Evolutionary conservation across 192 early-diverging fungal species (phyloP).

Genomic region (Coemansia asiatica): DNA sequence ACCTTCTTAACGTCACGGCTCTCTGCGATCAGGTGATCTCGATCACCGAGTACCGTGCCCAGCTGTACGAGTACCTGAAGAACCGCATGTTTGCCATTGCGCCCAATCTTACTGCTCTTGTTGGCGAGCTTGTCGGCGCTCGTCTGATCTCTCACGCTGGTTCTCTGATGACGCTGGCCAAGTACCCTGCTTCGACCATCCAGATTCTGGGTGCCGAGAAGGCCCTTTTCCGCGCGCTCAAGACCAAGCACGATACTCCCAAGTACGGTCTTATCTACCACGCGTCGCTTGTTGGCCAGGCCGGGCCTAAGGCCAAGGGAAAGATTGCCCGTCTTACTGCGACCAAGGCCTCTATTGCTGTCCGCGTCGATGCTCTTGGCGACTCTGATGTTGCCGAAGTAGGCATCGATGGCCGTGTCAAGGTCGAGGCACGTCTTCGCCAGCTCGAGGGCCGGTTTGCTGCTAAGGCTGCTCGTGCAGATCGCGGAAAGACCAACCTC

Average conservation of each 20-base stretch:
- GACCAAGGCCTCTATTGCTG: slow-evolving; percentile 85
- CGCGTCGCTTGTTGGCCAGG: slow-evolving; percentile 94
- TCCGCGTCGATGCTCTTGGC: slow-evolving; percentile 91
- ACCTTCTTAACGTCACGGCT: slow-evolving; percentile 92
- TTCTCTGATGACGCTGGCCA: slow-evolving; percentile 93
- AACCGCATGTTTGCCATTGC: slow-evolving; percentile 94
- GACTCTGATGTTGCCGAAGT: slow-evolving; percentile 77
- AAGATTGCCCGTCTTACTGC: slow-evolving; percentile 96
- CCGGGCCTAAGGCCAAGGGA: slow-evolving; percentile 93
- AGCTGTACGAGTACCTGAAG: slow-evolving; percentile 96
- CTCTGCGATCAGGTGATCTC: slow-evolving; percentile 96
- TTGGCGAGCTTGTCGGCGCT: slow-evolving; percentile 98
- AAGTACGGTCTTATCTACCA: slow-evolving; percentile 99
- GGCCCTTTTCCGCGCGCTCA: slow-evolving; percentile 99
- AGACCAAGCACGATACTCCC: slow-evolving; percentile 98
- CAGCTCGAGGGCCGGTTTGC: slow-evolving; percentile 84
- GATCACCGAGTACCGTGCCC: slow-evolving; percentile 90
- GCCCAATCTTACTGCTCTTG: slow-evolving; percentile 87
- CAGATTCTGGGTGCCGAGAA: slow-evolving; percentile 99
- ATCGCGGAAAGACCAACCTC: slow-evolving; percentile 55
- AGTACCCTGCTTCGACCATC: slow-evolving; percentile 97
- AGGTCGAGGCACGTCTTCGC: slow-evolving; percentile 84
- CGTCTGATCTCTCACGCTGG: slow-evolving; percentile 97
- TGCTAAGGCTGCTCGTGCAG: slow-evolving; percentile 68
- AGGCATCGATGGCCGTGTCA: slow-evolving; percentile 82